Evolutionary conservation across 2,329 filamentous ascomycete species (phyloP), one percentile per base, ranked within the genome.

Genomic region (Arthroderma sp.): DNA sequence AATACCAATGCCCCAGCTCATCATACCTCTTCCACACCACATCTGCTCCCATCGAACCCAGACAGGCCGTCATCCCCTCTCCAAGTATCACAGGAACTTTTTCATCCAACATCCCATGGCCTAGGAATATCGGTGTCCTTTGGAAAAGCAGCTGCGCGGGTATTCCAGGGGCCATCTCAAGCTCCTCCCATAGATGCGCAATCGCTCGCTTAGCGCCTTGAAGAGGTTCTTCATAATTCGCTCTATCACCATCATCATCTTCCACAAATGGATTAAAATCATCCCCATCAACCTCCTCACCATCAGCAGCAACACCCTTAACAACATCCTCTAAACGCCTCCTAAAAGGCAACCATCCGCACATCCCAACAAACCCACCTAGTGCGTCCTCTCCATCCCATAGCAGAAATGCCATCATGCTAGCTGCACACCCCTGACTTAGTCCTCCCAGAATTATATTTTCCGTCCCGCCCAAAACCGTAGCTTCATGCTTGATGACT

Each of bases 361-460:
- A 67, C 64, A 72, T 70, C 1, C 70, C 69, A 33, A 73, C 50
- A 44, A 66, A 69, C 1, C 64, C 69, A 0, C 66, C 68, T 1
- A 72, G 40, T 0, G 51, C 45, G 4, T 37, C 45, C 5, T 29
- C 9, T 10, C 29, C 33, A 11, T 9, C 4, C 40, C 40, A 7
- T 34, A 42, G 8, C 40, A 77, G 53, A 15, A 73, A 52, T 1
- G 64, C 50, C 15, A 66, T 58, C 6, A 75, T 50, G 0, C 61
- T 58, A 52, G 68, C 66, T 1, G 72, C 73, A 50, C 69, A 74
- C 0, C 73, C 73, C 49, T 75, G 70, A 51, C 73, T 74, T n/a
- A 76, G 48, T 0, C 72, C 71, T 10, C 71, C 70, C 1, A 77
- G 48, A 5, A 75, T 56, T 9, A 76, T 57, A 41, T 70, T 72